Conservation (phyloP, 371 early-diverging fungal genomes). For the Choanephora cucurbitarum region DNA sequence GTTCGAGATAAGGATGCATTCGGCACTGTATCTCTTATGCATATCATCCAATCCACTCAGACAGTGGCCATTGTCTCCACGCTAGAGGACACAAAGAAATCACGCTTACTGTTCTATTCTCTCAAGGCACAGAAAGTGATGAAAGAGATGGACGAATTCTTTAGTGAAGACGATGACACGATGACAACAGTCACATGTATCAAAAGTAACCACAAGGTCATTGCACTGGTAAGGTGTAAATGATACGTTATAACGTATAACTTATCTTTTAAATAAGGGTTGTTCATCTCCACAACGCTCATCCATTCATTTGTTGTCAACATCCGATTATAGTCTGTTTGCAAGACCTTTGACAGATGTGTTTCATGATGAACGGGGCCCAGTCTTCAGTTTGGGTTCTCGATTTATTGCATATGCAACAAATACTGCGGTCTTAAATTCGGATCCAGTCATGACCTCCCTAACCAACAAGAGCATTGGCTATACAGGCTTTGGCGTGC, state of each 20-base stretch:
- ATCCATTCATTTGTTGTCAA: conserved; percentile 43
- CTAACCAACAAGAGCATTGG: conserved; percentile 30
- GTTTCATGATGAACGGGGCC: conserved; percentile 36
- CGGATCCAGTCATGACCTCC: conserved; percentile 37
- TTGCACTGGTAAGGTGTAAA: conserved; percentile 50
- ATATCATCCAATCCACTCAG: conserved; percentile 36
- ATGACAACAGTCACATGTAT: conserved; percentile 45
- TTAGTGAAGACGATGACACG: conserved; percentile 38
- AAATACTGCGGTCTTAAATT: conserved; percentile 40
- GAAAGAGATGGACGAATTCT: conserved; percentile 34
- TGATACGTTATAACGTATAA: not conserved
- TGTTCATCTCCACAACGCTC: conserved; percentile 36
- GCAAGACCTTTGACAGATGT: conserved; percentile 53
- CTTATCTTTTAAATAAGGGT: conserved; percentile 21
- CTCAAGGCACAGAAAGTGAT: conserved; percentile 44
- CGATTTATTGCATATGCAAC: conserved; percentile 69
- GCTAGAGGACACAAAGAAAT: conserved; percentile 29
- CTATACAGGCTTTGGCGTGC: conserved; percentile 32
- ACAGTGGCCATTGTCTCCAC: conserved; percentile 52
- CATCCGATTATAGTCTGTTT: conserved; percentile 29
- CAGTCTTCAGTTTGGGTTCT: conserved; percentile 64
- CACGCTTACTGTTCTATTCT: conserved; percentile 38
- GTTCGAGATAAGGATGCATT: conserved; percentile 53
- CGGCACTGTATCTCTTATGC: conserved; percentile 53
- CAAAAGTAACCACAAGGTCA: conserved; percentile 47